Percentiles rank a stretch among this genome's conserved stretches.
Conservation (phyloP, 2,329 filamentous ascomycete species). For the Alternaria postmessia region DNA sequence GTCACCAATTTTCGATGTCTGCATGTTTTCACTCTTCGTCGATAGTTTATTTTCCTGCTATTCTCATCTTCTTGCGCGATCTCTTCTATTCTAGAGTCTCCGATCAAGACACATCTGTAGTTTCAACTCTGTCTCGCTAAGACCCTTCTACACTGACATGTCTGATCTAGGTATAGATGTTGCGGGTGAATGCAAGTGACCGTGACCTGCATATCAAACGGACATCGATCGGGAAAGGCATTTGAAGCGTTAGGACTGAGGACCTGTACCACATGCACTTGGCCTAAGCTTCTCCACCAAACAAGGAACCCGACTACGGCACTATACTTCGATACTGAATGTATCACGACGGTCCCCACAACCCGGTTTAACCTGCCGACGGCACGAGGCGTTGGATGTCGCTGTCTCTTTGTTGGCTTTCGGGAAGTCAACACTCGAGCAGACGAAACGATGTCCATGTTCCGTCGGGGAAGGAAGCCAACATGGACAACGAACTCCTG, state of each 20-base stretch:
- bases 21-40: not conserved
- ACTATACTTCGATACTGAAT: not conserved
- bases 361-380: not conserved
- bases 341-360: not conserved
- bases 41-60: not conserved
- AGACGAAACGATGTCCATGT: conserved; percentile 9
- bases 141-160: not conserved
- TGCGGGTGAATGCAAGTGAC: conserved; percentile 1
- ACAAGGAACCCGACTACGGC: not conserved
- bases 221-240: conserved; percentile 1
- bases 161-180: not conserved
- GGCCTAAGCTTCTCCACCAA: not conserved
- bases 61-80: not conserved
- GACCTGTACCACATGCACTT: conserved; percentile 1
- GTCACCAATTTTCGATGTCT: not conserved
- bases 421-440: conserved; percentile 10
- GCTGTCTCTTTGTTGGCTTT: conserved; percentile 8
- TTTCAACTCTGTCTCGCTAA: not conserved
- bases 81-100: not conserved
- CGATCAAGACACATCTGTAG: not conserved
- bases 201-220: conserved; percentile 8
- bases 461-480: conserved; percentile 21
- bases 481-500: conserved; percentile 15
- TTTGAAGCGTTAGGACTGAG: not conserved
- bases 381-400: not conserved